A percentile compares a stretch with the other conserved stretches of the same genome.
phyloP scores from a whole-genome alignment of 176 grass and related monocot species.

The bread wheat (Triticum aestivum) region IWGSC_CS_RefSeq_v2.1 NC_057814.1:252580001-252580500 shows the following conservation, averaged over 20 bases:
- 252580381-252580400: conserved; percentile 51
- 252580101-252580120: neutral
- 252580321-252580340: conserved; percentile 99
- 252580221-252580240: neutral
- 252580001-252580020: fast-evolving
- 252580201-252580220: neutral
- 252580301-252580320: conserved; percentile 63
- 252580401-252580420: conserved; percentile 72
- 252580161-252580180: neutral
- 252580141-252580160: neutral
- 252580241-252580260: conserved; percentile 62
- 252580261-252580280: conserved; percentile 45
- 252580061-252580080: neutral
- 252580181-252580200: conserved; percentile 33
- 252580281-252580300: neutral
- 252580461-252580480: conserved; percentile 71
- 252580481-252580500: conserved; percentile 51
- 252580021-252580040: neutral
- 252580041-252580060: neutral
- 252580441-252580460: conserved; percentile 56
- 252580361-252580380: conserved; percentile 67
- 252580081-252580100: neutral
- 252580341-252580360: conserved; percentile 89
- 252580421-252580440: conserved; percentile 57
- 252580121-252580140: neutral